These are phyloP conservation scores for Chlorella ohadii DNA, from an alignment of 139 green algal genomes.

Conservation along the genomic window DNA sequence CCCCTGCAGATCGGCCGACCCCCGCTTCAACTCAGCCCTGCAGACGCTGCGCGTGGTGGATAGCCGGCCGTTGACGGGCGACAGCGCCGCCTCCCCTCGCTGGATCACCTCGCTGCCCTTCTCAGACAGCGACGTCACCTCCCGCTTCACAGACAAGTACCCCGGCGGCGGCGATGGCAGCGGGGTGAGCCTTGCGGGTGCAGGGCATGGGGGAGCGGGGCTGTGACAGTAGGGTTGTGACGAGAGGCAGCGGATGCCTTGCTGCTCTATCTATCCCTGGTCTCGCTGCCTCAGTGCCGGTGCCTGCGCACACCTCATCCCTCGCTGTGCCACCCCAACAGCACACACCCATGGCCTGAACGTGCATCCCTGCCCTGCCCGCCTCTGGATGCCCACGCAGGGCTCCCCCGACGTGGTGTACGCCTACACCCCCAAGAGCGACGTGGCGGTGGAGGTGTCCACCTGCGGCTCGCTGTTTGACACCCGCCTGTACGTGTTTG, in stretches of 20 bases:
- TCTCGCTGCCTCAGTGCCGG: no score
- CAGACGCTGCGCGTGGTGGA: slow-evolving; percentile 36
- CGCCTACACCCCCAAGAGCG: slow-evolving; percentile 18
- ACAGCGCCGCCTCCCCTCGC: slow-evolving; percentile 33
- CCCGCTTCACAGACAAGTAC: slow-evolving; percentile 34
- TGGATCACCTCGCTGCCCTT: slow-evolving; percentile 49
- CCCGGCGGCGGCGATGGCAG: neutral
- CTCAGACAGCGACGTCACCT: slow-evolving; percentile 39
- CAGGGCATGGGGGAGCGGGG: no score
- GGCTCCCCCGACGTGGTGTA: slow-evolving; percentile 59
- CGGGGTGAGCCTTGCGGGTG: neutral
- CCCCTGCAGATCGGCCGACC: slow-evolving; percentile 33
- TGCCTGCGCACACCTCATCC: neutral
- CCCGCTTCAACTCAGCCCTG: neutral
- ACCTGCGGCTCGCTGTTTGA: slow-evolving; percentile 66
- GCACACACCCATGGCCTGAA: neutral
- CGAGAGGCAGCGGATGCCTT: no score
- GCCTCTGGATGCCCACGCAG: neutral
- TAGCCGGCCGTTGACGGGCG: slow-evolving; percentile 37
- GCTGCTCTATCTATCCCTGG: no score
- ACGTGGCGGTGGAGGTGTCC: slow-evolving; percentile 40
- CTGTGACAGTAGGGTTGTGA: no score
- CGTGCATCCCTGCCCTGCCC: neutral
- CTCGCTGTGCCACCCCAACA: no score
- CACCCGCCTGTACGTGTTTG: slow-evolving; percentile 46